Evolutionary conservation across 768 basidiomycete species (phyloP).

Genomic region (Chlorophyllum brunneum): DNA sequence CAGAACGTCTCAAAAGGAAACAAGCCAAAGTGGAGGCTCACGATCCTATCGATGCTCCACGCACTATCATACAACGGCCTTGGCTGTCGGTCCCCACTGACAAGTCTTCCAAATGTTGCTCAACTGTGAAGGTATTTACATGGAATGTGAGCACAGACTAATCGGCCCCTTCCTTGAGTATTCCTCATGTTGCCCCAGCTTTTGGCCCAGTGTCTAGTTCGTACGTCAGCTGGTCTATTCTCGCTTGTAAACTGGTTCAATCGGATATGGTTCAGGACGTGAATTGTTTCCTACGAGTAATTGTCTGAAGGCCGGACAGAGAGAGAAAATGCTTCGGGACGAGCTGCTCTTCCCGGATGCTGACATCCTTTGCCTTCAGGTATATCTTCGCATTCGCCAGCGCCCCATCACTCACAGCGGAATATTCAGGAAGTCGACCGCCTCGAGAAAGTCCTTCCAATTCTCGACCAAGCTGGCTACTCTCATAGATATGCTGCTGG

Average conservation of each 20-base stretch:
- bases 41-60: background rate
- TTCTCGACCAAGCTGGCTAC: slow-evolving; percentile 64
- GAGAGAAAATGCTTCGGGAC: slow-evolving; percentile 70
- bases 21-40: slow-evolving; percentile 16
- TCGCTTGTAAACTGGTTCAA: background rate
- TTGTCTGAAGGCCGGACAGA: slow-evolving; percentile 71
- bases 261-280: slow-evolving; percentile 44
- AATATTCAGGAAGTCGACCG: slow-evolving; percentile 77
- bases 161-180: slow-evolving; percentile 1
- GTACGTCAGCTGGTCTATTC: slow-evolving; percentile 42
- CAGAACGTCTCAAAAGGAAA: slow-evolving; percentile 15
- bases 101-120: slow-evolving; percentile 19
- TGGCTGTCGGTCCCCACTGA: slow-evolving; percentile 33
- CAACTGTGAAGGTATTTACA: slow-evolving; percentile 57
- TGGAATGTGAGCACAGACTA: slow-evolving; percentile 70
- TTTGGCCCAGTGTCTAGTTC: slow-evolving; percentile 74
- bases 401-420: slow-evolving; percentile 1
- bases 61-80: slow-evolving; percentile 28
- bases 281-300: slow-evolving; percentile 83
- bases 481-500: slow-evolving; percentile 63
- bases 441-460: slow-evolving; percentile 66
- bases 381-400: slow-evolving; percentile 23
- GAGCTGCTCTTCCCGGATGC: slow-evolving; percentile 74
- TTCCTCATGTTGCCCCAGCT: slow-evolving; percentile 37
- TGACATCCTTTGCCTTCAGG: slow-evolving; percentile 87